phyloP scores from a whole-genome alignment of 768 basidiomycete species.

The Peribolospora baueri region DNA sequence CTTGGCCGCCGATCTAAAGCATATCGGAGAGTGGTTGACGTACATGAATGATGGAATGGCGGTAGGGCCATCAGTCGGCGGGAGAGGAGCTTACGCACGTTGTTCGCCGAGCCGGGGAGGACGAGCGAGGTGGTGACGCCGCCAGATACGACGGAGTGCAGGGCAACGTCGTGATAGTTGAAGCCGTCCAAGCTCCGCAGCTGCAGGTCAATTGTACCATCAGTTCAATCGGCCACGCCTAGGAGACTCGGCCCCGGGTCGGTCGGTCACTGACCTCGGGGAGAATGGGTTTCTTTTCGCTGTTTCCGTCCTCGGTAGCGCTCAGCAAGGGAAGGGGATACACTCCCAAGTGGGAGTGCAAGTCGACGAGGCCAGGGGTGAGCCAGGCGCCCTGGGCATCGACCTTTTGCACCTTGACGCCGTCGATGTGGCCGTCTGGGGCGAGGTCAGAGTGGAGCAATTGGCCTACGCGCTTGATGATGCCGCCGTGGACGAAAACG shows the following conservation, averaged over 20 bases:
- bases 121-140: constrained; percentile 69
- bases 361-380: constrained; percentile 25
- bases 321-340: constrained; percentile 32
- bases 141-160: constrained; percentile 50
- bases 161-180: constrained; percentile 59
- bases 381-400: constrained; percentile 45
- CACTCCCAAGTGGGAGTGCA: constrained; percentile 56
- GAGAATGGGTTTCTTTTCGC: too few relatives aligned
- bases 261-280: too few relatives aligned
- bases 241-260: too few relatives aligned
- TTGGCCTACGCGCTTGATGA: constrained; percentile 34
- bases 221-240: too few relatives aligned
- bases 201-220: constrained; percentile 44
- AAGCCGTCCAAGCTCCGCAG: constrained; percentile 60
- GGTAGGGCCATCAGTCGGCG: not conserved
- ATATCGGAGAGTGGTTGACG: not conserved
- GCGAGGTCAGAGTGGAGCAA: constrained; percentile 25
- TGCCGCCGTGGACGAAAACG: constrained; percentile 37
- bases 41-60: constrained; percentile 9
- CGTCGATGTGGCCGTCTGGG: constrained; percentile 39
- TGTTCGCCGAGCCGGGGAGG: constrained; percentile 36
- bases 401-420: constrained; percentile 17
- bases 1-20: constrained; percentile 37
- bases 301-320: constrained; percentile 32
- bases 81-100: constrained; percentile 5